phyloP scores from a whole-genome alignment of 805 yeast genomes.

The Nakazawaea ernobii region DNA sequence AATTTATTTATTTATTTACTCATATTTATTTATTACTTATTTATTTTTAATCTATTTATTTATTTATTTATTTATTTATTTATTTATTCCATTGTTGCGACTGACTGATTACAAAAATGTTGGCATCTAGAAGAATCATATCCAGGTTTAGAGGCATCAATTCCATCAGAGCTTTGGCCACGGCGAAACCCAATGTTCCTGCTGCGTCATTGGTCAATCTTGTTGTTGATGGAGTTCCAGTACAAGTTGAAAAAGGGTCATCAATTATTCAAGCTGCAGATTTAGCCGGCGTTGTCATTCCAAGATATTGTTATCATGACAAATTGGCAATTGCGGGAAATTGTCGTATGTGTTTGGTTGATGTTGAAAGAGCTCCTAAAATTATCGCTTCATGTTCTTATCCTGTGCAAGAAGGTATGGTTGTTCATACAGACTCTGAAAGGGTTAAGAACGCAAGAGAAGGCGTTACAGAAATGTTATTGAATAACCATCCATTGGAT shows the following conservation, averaged over 20 bases:
- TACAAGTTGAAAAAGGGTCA: conserved; percentile 78
- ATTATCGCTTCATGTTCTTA: conserved; percentile 87
- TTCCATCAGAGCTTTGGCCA: conserved; percentile 5
- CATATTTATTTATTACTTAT: background rate
- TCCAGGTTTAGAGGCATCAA: background rate
- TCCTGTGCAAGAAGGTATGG: conserved; percentile 91
- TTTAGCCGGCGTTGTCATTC: conserved; percentile 82
- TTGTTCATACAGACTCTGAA: conserved; percentile 72
- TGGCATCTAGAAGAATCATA: background rate
- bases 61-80: background rate
- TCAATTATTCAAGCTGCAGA: conserved; percentile 90
- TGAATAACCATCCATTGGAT: conserved; percentile 87
- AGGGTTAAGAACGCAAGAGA: conserved; percentile 80
- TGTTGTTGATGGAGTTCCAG: conserved; percentile 65
- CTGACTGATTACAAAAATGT: background rate
- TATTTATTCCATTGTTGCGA: background rate
- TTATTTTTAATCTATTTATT: background rate
- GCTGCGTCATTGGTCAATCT: conserved; percentile 19
- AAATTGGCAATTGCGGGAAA: conserved; percentile 88
- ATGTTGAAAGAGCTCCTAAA: conserved; percentile 84
- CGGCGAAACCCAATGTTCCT: conserved; percentile 3
- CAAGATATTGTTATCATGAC: conserved; percentile 89
- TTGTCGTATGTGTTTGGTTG: conserved; percentile 91
- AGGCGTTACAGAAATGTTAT: conserved; percentile 84
- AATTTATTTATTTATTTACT: background rate